phyloP scores from a whole-genome alignment of 179 eudicot species.

The Vitellaria paradoxa region DNA sequence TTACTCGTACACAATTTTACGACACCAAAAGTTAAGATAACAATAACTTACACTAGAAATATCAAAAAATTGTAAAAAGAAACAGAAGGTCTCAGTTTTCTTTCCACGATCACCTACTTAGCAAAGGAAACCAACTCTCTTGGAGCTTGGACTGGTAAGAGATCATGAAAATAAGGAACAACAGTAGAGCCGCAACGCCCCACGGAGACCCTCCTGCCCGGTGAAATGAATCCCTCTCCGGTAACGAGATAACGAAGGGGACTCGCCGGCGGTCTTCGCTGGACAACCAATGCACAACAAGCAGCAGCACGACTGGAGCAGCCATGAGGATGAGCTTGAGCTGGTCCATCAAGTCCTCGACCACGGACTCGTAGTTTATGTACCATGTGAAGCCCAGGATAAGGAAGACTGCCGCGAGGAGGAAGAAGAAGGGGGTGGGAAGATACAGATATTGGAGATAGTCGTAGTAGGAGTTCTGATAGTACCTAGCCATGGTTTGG shows the following conservation, averaged over 20 bases:
- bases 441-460: background rate
- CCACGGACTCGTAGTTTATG: slow-evolving; percentile 61
- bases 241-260: slow-evolving; percentile 46
- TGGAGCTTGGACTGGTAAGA: slow-evolving; percentile 59
- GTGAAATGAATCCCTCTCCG: slow-evolving; percentile 65
- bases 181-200: slow-evolving; percentile 62
- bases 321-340: slow-evolving; percentile 53
- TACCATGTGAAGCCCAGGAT: slow-evolving; percentile 47
- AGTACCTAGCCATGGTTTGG: background rate
- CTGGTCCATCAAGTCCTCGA: slow-evolving; percentile 55
- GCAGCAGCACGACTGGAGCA: slow-evolving; percentile 53
- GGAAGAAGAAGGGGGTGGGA: background rate
- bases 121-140: slow-evolving; percentile 82
- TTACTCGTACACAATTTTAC: too few relatives aligned
- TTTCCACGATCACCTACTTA: background rate
- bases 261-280: slow-evolving; percentile 31
- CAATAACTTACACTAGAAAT: too few relatives aligned
- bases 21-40: too few relatives aligned
- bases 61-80: too few relatives aligned
- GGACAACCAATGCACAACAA: slow-evolving; percentile 60
- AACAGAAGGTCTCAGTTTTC: too few relatives aligned
- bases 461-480: background rate
- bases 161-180: slow-evolving; percentile 69
- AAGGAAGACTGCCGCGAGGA: too few relatives aligned
- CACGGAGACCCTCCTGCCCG: slow-evolving; percentile 77